A percentile compares a stretch with the other conserved stretches of the same genome.
phyloP scores from a whole-genome alignment of 2,329 filamentous ascomycete species.

The Aspergillus neoniger region DNA sequence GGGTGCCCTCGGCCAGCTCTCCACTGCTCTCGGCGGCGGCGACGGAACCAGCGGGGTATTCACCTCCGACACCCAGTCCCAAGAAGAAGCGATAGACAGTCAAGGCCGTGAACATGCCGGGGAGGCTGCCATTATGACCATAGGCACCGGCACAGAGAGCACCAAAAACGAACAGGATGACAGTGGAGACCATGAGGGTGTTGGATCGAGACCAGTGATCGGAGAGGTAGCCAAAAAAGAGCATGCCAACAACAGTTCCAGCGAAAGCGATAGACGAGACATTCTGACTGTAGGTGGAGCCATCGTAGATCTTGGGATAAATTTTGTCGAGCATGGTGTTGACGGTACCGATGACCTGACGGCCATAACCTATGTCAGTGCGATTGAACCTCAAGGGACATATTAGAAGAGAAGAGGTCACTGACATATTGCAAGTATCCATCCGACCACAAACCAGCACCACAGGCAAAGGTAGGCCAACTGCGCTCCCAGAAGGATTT shows the following conservation, averaged over 20 bases:
- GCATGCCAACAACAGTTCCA: conserved; percentile 79
- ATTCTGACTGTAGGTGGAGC: conserved; percentile 69
- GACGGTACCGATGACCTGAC: conserved; percentile 78
- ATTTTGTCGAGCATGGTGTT: conserved; percentile 72
- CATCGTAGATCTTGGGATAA: conserved; percentile 68
- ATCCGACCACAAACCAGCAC: conserved; percentile 86
- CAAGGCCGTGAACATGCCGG: conserved; percentile 74
- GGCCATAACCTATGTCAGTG: not conserved
- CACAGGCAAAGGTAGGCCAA: conserved; percentile 81
- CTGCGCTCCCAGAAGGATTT: conserved; percentile 51
- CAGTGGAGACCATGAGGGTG: conserved; percentile 75
- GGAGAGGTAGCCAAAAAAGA: conserved; percentile 76
- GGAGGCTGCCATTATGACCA: conserved; percentile 65
- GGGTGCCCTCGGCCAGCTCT: conserved; percentile 75
- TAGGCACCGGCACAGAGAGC: conserved; percentile 77
- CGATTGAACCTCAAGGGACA: not conserved
- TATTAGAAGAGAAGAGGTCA: not conserved
- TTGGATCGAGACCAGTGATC: conserved; percentile 85
- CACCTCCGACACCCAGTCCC: conserved; percentile 71
- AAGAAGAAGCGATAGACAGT: conserved; percentile 83
- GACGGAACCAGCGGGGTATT: conserved; percentile 65
- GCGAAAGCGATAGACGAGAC: conserved; percentile 82
- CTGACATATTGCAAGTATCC: conserved; percentile 60
- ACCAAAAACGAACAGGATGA: conserved; percentile 83
- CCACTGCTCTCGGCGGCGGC: conserved; percentile 81